Evolutionary conservation across 2,329 filamentous ascomycete species (phyloP), one percentile per base, ranked within the genome.

Genomic region (Pestalotiopsis sp.): DNA sequence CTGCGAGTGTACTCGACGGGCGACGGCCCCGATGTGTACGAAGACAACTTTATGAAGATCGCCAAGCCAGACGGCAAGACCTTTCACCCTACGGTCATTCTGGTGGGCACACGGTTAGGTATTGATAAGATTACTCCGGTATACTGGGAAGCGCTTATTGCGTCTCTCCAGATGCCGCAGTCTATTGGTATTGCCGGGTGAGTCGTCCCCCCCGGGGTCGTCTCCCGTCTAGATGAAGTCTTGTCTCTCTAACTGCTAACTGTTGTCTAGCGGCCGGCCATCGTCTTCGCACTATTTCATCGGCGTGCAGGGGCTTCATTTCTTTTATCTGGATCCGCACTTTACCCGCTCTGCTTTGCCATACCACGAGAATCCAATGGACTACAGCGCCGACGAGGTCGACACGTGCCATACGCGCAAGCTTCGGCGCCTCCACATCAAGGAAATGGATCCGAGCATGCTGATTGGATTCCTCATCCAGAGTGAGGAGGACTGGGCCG

Each of bases 371-470:
- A 80, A 90, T 62, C 78, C 85, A 0, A 79, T 82, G 6, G 81
- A 89, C 1, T 93, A 94, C 75, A 90, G 90, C 0, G 76, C 84
- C 7, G 91, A 93, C 73, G 94, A 98, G 69, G 79, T 97, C 17
- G 88, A 91, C 67, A 92, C 92, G 0, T 98, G 94, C 76, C 95
- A 99, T 78, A 98, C 95, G 0, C 89, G 93, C 65, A 91, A 95
- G 62, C 83, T 99, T 20, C 90, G 95, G 49, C 89, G 92, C 68
- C 86, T 99, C 38, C 91, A 96, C 73, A 87, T 99, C 63, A 90
- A 90, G 69, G 95, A 98, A 77, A 96, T 99, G 93, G 96, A 99
- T 75, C 96, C 96, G 0, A 98, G 94, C 76, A 99, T 99, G 96
- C 83, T 99, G 57, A 93, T 99, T 72, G 95, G 94, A 4, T 98